Evolutionary conservation across 441 rosid species (phyloP), one percentile per base, ranked within the genome.

Genomic region (Populus hybrid): DNA sequence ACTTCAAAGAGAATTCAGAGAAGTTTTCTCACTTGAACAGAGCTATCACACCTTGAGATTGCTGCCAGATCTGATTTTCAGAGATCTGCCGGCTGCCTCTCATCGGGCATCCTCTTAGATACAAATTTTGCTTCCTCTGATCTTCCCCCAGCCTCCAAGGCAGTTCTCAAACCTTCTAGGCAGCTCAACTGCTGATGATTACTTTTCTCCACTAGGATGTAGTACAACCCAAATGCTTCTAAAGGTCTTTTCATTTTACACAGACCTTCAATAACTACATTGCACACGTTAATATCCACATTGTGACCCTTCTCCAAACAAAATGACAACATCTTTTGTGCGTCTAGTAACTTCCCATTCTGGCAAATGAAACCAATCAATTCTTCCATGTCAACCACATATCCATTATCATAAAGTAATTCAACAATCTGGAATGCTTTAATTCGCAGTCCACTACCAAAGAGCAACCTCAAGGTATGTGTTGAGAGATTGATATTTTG

Each of bases 171-270:
- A 74, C 83, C 85, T 75, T 86, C 85, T 18, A 84, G 74, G 82
- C 95, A 88, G 76, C 84, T 82, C 85, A 92, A 88, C 70, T 84
- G 82, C 69, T 75, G 86, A 79, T 84, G 83, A 26, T 82, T 82
- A 68, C 89, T 92, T 73, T 83, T 83, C 84, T 92, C 98, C 78
- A 87, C 92, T 82, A 92, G 79, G 76, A 88, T 89, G 67, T 86
- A 85, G 80, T 85, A 91, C 87, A 92, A 82, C 66, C 79, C 74
- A 83, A 91, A 92, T 74, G 96, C 97, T 81, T 92, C 96, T 61
- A 86, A 76, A 78, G 81, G 85, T 77, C 82, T 88, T 79, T 81
- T 87, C 72, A 42, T 65, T 84, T 79, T 85, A 83, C 94, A 94
- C 40, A 94, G 95, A 79, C 88, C 92, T 83, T 85, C 85, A 70